Percentiles rank a stretch among this genome's conserved stretches.
Conservation (phyloP, 768 basidiomycete genomes). For the Tricholoma hemisulphureum region DNA sequence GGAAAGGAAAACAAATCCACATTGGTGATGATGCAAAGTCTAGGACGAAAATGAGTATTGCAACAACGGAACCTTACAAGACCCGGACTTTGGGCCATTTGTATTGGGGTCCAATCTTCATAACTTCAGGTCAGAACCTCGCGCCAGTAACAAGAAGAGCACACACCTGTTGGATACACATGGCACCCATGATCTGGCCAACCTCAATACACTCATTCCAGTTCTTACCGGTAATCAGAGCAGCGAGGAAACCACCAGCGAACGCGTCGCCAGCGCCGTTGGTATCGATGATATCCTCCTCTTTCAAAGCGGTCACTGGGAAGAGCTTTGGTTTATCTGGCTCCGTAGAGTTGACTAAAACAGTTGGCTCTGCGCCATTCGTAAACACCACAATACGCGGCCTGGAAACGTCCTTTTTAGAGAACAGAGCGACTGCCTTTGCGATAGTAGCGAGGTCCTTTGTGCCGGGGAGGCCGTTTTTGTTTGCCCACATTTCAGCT, state of each 20-base stretch:
- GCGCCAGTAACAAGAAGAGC: not conserved
- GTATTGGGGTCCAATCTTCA: constrained; percentile 50
- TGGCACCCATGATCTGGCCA: constrained; percentile 83
- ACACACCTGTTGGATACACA: constrained; percentile 78
- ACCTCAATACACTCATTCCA: constrained; percentile 75
- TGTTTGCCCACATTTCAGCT: constrained; percentile 80
- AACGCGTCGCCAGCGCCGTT: constrained; percentile 99
- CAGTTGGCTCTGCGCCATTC: constrained; percentile 78
- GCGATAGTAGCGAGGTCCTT: constrained; percentile 72
- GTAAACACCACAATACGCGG: constrained; percentile 89
- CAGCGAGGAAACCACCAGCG: constrained; percentile 93
- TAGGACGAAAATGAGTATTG: constrained; percentile 8
- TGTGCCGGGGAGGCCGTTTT: constrained; percentile 64
- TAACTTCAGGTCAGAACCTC: not conserved
- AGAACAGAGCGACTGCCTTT: constrained; percentile 65
- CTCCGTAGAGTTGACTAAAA: constrained; percentile 64
- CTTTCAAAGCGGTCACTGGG: constrained; percentile 55
- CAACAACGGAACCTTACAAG: constrained; percentile 25
- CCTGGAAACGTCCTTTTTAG: constrained; percentile 73
- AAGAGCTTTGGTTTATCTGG: constrained; percentile 55
- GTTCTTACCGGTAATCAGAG: constrained; percentile 72
- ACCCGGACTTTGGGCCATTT: constrained; percentile 50
- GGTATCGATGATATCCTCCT: constrained; percentile 84
- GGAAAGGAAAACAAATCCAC: constrained; percentile 13
- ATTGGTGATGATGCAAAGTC: constrained; percentile 15